Conservation (phyloP, 805 yeast genomes). For the Saccharomycopsis microspora region DNA sequence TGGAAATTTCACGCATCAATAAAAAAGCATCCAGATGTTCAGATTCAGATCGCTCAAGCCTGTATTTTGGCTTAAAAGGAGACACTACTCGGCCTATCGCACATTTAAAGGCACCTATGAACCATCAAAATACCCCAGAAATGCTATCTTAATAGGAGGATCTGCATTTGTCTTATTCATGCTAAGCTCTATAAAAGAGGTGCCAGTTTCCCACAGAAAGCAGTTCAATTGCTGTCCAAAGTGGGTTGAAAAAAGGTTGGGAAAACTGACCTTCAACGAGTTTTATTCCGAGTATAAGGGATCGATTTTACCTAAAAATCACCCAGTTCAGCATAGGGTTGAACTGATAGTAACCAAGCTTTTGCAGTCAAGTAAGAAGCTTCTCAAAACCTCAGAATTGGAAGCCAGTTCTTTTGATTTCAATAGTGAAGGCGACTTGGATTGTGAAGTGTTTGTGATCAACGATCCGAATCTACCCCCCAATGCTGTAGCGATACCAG, state of each 20-base stretch:
- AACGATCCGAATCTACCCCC: slow-evolving; percentile 69
- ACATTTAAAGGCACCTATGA: slow-evolving; percentile 22
- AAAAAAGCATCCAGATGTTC: too few relatives aligned
- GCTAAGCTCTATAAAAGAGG: slow-evolving; percentile 38
- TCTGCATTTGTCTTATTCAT: too few relatives aligned
- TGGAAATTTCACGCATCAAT: too few relatives aligned
- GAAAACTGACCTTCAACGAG: slow-evolving; percentile 52
- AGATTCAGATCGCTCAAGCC: too few relatives aligned
- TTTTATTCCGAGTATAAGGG: slow-evolving; percentile 42
- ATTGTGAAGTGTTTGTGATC: slow-evolving; percentile 79
- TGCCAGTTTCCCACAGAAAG: slow-evolving; percentile 67
- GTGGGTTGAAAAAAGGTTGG: slow-evolving; percentile 50
- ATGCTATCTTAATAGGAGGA: too few relatives aligned
- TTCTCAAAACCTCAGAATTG: slow-evolving; percentile 4
- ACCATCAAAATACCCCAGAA: too few relatives aligned
- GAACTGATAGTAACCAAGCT: slow-evolving; percentile 52
- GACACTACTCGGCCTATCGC: slow-evolving; percentile 28
- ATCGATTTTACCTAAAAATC: slow-evolving; percentile 45
- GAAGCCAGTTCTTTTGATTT: too few relatives aligned
- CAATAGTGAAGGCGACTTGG: slow-evolving; percentile 12
- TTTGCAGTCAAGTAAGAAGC: slow-evolving; percentile 42
- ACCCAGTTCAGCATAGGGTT: slow-evolving; percentile 50
- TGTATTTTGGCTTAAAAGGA: too few relatives aligned
- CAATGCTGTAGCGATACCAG: slow-evolving; percentile 92
- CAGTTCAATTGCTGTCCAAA: slow-evolving; percentile 65